These are phyloP conservation scores for Chlamydomonas asymmetrica DNA, from an alignment of 139 green algal genomes.

Conservation along the genomic window DNA sequence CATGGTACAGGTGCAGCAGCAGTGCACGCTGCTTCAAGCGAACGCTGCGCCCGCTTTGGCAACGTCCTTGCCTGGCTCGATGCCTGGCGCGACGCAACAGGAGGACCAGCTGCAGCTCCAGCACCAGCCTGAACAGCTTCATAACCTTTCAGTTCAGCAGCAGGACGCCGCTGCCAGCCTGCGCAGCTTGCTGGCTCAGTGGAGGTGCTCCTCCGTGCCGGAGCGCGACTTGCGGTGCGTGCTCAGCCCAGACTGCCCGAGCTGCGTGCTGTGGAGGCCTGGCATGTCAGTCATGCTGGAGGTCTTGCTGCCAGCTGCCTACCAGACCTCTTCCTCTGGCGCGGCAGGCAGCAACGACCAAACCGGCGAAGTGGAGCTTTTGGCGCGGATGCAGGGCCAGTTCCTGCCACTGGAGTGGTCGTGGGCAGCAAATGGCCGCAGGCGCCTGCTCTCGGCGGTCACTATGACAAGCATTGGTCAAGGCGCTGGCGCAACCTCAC, in stretches of 20 bases:
- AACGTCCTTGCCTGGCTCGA: too few relatives aligned
- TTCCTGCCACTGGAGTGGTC: neutral
- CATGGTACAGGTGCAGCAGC: too few relatives aligned
- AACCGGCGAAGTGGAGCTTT: neutral
- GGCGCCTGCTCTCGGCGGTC: neutral
- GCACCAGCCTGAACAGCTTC: neutral
- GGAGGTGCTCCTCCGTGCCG: constrained; percentile 17
- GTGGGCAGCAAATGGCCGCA: neutral
- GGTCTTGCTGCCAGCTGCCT: neutral
- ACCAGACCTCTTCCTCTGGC: neutral
- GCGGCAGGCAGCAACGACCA: neutral
- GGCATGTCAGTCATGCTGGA: constrained; percentile 18
- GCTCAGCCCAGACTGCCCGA: too few relatives aligned
- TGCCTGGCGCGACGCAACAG: too few relatives aligned
- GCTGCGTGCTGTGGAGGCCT: too few relatives aligned
- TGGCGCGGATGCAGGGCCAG: constrained; percentile 5
- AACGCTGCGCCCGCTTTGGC: too few relatives aligned
- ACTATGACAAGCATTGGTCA: too few relatives aligned
- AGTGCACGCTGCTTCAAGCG: too few relatives aligned
- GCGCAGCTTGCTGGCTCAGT: constrained; percentile 11
- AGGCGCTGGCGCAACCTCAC: too few relatives aligned
- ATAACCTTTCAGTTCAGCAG: too few relatives aligned
- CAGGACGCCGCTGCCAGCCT: neutral
- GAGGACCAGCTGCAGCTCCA: neutral
- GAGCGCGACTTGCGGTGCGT: too few relatives aligned